Percentiles rank a stretch among this genome's conserved stretches.
Evolutionary conservation across 148 eudicot species (phyloP).

Genomic region (Vaccinium vitisidaea): DNA sequence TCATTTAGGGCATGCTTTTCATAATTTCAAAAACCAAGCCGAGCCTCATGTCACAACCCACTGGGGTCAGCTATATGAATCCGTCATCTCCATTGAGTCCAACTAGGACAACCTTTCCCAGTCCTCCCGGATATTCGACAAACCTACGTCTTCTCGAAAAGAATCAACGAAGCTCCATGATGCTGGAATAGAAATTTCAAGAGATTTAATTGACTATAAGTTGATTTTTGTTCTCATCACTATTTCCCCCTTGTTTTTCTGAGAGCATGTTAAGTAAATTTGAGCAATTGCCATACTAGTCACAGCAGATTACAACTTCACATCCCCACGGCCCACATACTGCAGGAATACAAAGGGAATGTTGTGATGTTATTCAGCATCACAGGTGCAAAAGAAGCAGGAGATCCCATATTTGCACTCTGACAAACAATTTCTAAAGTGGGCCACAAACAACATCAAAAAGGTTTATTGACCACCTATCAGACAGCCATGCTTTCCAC

Average conservation of each 20-base stretch:
- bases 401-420: not conserved
- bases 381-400: not conserved
- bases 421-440: not conserved
- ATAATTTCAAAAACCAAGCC: not conserved
- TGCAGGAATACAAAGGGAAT: not conserved
- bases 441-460: not conserved
- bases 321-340: not conserved
- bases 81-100: not conserved
- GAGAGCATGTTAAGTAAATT: not conserved
- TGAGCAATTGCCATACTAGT: not conserved
- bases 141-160: not conserved
- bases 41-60: not conserved
- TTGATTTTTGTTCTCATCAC: not conserved
- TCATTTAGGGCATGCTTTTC: not conserved
- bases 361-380: not conserved
- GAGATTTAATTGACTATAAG: not conserved
- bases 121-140: not conserved
- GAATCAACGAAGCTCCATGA: not conserved
- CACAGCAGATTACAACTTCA: not conserved
- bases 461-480: not conserved
- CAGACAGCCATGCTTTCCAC: constrained; percentile 1
- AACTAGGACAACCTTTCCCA: too few relatives aligned
- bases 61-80: not conserved
- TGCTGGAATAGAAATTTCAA: not conserved
- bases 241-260: not conserved